These are phyloP conservation scores for Endocarpon pusillum DNA, from an alignment of 495 filamentous ascomycete genomes.

Conservation along the genomic window DNA sequence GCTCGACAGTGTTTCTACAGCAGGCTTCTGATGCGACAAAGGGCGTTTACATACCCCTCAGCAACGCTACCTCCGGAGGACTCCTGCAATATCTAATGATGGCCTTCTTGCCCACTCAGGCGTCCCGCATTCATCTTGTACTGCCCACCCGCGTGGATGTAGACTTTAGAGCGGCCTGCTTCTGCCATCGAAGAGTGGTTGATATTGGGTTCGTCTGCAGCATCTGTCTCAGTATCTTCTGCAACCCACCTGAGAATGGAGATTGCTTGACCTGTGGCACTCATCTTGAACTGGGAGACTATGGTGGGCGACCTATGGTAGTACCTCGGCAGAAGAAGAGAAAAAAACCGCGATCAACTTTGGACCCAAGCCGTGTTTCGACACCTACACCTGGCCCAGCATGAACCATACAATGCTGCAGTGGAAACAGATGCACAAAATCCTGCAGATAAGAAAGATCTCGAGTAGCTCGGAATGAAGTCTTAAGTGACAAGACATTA, in stretches of 20 bases:
- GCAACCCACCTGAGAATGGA: constrained; percentile 43
- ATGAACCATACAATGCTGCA: not conserved
- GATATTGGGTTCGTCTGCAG: constrained; percentile 91
- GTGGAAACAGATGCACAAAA: too few species aligned
- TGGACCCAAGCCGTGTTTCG: constrained; percentile 24
- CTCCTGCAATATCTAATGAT: constrained; percentile 89
- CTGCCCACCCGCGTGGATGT: constrained; percentile 70
- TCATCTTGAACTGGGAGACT: constrained; percentile 55
- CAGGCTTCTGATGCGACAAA: constrained; percentile 82
- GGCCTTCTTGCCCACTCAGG: constrained; percentile 69
- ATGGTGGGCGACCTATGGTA: constrained; percentile 59
- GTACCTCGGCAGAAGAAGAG: constrained; percentile 46
- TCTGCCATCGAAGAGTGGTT: constrained; percentile 83
- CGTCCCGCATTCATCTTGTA: constrained; percentile 45
- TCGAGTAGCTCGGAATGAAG: constrained; percentile 6
- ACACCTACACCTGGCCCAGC: constrained; percentile 25
- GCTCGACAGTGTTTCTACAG: constrained; percentile 81
- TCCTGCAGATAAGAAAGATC: too few species aligned
- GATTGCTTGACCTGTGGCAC: constrained; percentile 87
- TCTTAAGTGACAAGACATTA: not conserved
- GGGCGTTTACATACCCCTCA: constrained; percentile 66
- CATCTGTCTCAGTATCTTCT: constrained; percentile 80
- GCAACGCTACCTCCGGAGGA: constrained; percentile 41
- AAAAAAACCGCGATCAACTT: constrained; percentile 32
- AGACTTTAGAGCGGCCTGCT: constrained; percentile 93